A percentile compares a stretch with the other conserved stretches of the same genome.
Conservation (phyloP, 108 stramenopile genomes). For the Nitzschia inconspicua region DNA sequence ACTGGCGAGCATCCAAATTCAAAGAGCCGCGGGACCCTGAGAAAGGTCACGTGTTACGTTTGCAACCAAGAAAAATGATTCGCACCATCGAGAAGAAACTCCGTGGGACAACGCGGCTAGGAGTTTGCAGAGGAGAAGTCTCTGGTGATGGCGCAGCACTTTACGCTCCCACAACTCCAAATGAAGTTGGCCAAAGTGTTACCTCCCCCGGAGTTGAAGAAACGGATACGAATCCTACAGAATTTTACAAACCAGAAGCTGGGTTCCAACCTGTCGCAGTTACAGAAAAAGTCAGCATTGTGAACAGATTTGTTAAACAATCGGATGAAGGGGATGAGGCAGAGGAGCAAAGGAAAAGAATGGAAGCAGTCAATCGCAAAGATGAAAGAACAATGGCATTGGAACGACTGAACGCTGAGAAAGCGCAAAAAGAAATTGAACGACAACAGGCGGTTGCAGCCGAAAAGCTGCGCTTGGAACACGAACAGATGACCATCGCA, state of each 20-base stretch:
- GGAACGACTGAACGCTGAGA: not conserved
- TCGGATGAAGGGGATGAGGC: constrained; percentile 5
- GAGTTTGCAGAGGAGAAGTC: constrained; percentile 80
- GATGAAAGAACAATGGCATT: constrained; percentile 17
- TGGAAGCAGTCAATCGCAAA: constrained; percentile 17
- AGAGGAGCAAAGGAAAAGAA: constrained; percentile 15
- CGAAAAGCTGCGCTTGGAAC: constrained; percentile 1
- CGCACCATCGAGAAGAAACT: constrained; percentile 83
- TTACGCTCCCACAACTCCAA: constrained; percentile 10
- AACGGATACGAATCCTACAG: not conserved
- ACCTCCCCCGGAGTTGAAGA: not conserved
- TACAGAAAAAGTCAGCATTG: constrained; percentile 15
- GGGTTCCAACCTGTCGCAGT: constrained; percentile 21
- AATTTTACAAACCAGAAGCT: not conserved
- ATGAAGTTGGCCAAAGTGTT: not conserved
- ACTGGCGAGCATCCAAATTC: constrained; percentile 70
- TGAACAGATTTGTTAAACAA: too few species aligned
- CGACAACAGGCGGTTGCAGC: constrained; percentile 11
- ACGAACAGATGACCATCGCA: constrained; percentile 4
- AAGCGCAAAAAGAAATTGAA: constrained; percentile 3
- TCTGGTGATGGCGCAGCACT: constrained; percentile 67
- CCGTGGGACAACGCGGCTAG: constrained; percentile 71
- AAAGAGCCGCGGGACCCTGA: constrained; percentile 71
- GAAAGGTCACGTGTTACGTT: constrained; percentile 56
- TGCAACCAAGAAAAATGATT: constrained; percentile 80